Evolutionary conservation across 1,139 yeast genomes (phyloP).

Genomic region (Yamadazyma dendronema): DNA sequence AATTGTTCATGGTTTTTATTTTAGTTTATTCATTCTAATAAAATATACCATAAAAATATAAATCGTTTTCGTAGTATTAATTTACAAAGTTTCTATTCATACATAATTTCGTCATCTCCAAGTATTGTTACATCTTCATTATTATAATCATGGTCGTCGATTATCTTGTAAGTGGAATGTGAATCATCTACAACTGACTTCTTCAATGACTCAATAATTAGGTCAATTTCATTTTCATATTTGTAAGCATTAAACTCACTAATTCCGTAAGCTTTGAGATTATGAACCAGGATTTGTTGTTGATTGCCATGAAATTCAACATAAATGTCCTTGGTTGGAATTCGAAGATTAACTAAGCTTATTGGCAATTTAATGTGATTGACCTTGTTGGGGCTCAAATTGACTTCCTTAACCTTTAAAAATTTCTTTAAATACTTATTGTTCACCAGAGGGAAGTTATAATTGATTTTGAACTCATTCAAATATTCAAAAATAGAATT

Average conservation of each 20-base stretch:
- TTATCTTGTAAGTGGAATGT: not conserved
- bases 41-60: not conserved
- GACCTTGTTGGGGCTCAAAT: constrained; percentile 16
- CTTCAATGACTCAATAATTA: constrained; percentile 20
- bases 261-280: constrained; percentile 40
- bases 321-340: constrained; percentile 36
- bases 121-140: constrained; percentile 2
- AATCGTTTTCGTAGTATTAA: too few relatives aligned
- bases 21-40: constrained; percentile 7
- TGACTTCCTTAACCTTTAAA: constrained; percentile 29
- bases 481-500: constrained; percentile 21
- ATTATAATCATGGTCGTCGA: constrained; percentile 3
- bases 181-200: constrained; percentile 2
- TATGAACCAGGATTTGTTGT: constrained; percentile 24
- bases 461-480: constrained; percentile 17
- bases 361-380: constrained; percentile 36
- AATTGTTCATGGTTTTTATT: constrained; percentile 1
- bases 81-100: not conserved
- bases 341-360: constrained; percentile 32
- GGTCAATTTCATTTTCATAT: constrained; percentile 25
- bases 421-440: constrained; percentile 33
- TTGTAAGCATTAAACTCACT: constrained; percentile 31
- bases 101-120: constrained; percentile 10
- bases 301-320: constrained; percentile 25
- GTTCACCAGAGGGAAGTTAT: constrained; percentile 5